Base-by-base conservation (phyloP, 2,329 filamentous ascomycete genomes). In the Phaeosphaeria sp. region DNA sequence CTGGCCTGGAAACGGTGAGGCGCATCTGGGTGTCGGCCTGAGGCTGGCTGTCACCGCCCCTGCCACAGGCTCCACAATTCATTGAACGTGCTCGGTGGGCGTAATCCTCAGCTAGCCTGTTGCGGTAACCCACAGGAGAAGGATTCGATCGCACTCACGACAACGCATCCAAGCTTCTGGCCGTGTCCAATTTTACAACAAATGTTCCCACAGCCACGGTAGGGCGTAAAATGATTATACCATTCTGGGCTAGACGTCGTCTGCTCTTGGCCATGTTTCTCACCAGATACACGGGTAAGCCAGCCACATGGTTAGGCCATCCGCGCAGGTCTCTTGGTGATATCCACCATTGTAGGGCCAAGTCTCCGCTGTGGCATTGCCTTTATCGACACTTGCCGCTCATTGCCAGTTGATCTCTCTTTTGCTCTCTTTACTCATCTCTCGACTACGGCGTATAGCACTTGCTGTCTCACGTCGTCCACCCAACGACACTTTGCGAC, bases 161-260 rank as follows among this genome's bases (percentile, higher is more conserved):
- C 53, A 55, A 57, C 45, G 49, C 49, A 52, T 36, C 45, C 43
- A 69, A 64, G 65, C 64, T 60, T 67, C 59, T 63, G 48, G 59
- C 59, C 51, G 49, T 53, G 30, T 62, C 62, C 56, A 61, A 63
- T 56, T 57, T 60, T 61, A 56, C 47, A 56, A 36, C 55, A 45
- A 54, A 53, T 3, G 45, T 46, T 48, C 46, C 27, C 55, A 57
- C 54, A 67, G 61, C 60, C 59, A 52, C 59, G 45, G 42, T 47
- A 55, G 22, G 20, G 49, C 33, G 42, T 25, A 54, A 47, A 46
- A 11, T 30, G 22, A 44, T 55, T 63, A 63, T 43, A 43, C 60
- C 57, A 45, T 30, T 45, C 46, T 56, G 24, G 55, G 56, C 20
- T 18, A 53, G 33, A 40, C 49, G 30, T 27, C 13, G 22, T 27